phyloP scores from a whole-genome alignment of 495 filamentous ascomycete genomes.

The Hypoxylon fuscum region DNA sequence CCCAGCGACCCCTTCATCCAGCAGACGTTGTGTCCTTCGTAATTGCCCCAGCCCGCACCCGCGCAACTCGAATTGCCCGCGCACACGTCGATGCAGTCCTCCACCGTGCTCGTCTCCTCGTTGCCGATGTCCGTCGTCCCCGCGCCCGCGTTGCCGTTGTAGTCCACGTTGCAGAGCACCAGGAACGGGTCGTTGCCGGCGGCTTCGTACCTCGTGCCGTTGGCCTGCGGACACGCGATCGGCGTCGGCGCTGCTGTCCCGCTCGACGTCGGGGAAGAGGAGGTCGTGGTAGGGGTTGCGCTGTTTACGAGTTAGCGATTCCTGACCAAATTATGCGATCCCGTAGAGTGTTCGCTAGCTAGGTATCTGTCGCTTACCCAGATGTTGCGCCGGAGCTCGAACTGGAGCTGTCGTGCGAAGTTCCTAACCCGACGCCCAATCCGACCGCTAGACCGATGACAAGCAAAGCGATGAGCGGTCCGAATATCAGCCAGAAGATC shows the following conservation, averaged over 20 bases:
- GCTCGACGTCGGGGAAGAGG: not conserved
- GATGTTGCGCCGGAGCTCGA: not conserved
- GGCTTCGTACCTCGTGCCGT: slow-evolving; percentile 45
- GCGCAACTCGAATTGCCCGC: slow-evolving; percentile 38
- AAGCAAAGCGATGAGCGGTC: slow-evolving; percentile 35
- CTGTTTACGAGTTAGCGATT: not conserved
- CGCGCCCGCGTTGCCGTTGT: slow-evolving; percentile 30
- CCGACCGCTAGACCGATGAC: slow-evolving; percentile 45
- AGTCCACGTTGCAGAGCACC: slow-evolving; percentile 49
- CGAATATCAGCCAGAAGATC: slow-evolving; percentile 40
- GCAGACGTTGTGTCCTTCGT: slow-evolving; percentile 44
- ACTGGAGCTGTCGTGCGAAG: slow-evolving; percentile 2
- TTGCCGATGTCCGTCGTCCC: slow-evolving; percentile 44
- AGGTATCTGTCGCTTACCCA: slow-evolving; percentile 9
- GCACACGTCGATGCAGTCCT: slow-evolving; percentile 46
- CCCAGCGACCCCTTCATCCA: slow-evolving; percentile 65
- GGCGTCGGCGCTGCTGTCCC: slow-evolving; percentile 9
- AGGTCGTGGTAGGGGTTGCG: slow-evolving; percentile 7
- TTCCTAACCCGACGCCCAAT: slow-evolving; percentile 37
- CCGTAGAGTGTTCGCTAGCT: too few species aligned
- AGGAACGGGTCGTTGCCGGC: slow-evolving; percentile 26
- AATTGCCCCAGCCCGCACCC: slow-evolving; percentile 49
- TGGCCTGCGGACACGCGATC: slow-evolving; percentile 43
- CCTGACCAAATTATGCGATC: too few species aligned
- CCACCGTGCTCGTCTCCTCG: slow-evolving; percentile 28